Conservation (phyloP, 1,139 yeast species). For the Yamadazyma sp. region DNA sequence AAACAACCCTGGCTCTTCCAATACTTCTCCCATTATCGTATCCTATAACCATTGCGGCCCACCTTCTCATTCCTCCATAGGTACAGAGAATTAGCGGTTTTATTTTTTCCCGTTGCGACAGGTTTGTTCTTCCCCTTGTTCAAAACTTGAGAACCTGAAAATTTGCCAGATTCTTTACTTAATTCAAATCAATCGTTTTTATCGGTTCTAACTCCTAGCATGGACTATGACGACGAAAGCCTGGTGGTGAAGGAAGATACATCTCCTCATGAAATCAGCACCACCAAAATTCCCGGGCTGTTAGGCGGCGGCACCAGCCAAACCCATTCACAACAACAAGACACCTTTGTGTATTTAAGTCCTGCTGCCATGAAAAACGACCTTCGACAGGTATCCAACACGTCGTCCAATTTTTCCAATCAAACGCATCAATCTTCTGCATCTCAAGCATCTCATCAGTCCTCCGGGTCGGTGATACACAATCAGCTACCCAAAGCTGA, state of each 20-base stretch:
- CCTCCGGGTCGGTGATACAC: constrained; percentile 11
- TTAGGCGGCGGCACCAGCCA: not conserved
- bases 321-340: not conserved
- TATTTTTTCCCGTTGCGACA: not conserved
- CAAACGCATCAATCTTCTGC: constrained; percentile 25
- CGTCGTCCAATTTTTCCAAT: constrained; percentile 25
- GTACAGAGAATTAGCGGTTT: too few relatives aligned
- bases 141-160: constrained; percentile 1
- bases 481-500: not conserved
- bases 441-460: constrained; percentile 8
- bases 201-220: too few relatives aligned
- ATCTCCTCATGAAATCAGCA: not conserved
- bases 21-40: too few relatives aligned
- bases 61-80: too few relatives aligned
- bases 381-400: constrained; percentile 11
- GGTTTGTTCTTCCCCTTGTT: not conserved
- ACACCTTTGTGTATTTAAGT: constrained; percentile 1
- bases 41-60: too few relatives aligned
- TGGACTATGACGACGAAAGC: not conserved
- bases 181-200: not conserved
- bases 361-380: not conserved
- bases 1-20: too few relatives aligned
- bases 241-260: not conserved
- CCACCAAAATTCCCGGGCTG: not conserved
- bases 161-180: not conserved